These are phyloP conservation scores for Arabidopsis arenosa DNA, from an alignment of 345 rosid species.

Conservation along the genomic window DNA sequence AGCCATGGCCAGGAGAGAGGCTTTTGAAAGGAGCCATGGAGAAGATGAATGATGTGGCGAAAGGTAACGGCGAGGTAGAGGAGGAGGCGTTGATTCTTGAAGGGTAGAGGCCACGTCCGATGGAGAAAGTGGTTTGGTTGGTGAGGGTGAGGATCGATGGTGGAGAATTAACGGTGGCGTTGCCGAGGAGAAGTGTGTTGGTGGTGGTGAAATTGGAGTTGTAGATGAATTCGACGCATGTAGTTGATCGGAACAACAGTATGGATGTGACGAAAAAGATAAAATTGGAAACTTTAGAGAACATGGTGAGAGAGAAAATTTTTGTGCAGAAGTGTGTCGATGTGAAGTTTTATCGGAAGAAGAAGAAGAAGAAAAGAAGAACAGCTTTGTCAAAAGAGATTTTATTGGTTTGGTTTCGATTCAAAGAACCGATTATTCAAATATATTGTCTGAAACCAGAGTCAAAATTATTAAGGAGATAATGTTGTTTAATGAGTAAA, in stretches of 20 bases:
- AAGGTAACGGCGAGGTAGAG: constrained; percentile 51
- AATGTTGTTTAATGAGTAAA: background rate
- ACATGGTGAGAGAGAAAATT: constrained; percentile 7
- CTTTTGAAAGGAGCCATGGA: constrained; percentile 62
- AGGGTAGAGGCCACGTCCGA: constrained; percentile 72
- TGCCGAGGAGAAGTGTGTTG: constrained; percentile 50
- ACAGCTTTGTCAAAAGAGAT: constrained; percentile 3
- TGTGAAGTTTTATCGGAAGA: background rate
- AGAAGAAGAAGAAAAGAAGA: constrained; percentile 10
- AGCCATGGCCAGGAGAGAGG: constrained; percentile 65
- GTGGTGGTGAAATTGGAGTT: constrained; percentile 64
- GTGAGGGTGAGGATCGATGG: constrained; percentile 61
- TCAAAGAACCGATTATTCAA: constrained; percentile 28
- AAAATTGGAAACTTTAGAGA: constrained; percentile 23
- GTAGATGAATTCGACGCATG: constrained; percentile 60
- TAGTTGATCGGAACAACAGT: constrained; percentile 29
- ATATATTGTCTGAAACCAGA: constrained; percentile 1
- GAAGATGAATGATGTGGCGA: constrained; percentile 78
- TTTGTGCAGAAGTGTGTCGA: background rate
- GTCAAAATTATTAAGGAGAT: constrained; percentile 20
- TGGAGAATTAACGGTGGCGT: constrained; percentile 55
- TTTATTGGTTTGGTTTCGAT: background rate
- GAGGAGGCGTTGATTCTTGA: constrained; percentile 51
- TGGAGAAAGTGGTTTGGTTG: constrained; percentile 50
- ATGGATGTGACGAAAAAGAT: background rate